These are phyloP conservation scores for Metschnikowia proteae DNA, from an alignment of 805 yeast genomes.

Conservation along the genomic window DNA sequence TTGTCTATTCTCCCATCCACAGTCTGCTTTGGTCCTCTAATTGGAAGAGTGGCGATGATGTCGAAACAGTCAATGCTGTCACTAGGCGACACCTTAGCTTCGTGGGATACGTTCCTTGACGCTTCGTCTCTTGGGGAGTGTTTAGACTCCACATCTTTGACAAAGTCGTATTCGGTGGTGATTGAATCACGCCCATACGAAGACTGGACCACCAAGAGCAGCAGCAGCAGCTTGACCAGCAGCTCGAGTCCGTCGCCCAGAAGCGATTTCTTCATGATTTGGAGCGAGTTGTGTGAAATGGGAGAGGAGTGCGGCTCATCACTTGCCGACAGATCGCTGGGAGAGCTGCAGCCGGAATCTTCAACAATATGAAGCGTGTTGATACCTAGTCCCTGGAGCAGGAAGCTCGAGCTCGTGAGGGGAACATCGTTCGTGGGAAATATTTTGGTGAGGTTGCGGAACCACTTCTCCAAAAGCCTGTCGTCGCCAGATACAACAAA, in stretches of 20 bases:
- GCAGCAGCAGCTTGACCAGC: slow-evolving; percentile 5
- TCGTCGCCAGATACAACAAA: slow-evolving; percentile 18
- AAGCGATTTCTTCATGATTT: slow-evolving; percentile 14
- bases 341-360: not conserved
- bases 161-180: slow-evolving; percentile 12
- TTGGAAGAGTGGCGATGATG: slow-evolving; percentile 10
- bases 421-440: slow-evolving; percentile 27
- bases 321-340: slow-evolving; percentile 4
- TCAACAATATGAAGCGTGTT: slow-evolving; percentile 10
- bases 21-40: not conserved
- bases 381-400: slow-evolving; percentile 17
- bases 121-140: not conserved
- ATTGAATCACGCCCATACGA: slow-evolving; percentile 8
- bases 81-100: not conserved
- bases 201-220: slow-evolving; percentile 6
- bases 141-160: not conserved
- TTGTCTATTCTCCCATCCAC: too few relatives aligned
- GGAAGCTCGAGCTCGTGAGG: slow-evolving; percentile 8
- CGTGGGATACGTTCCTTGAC: not conserved
- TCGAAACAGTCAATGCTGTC: slow-evolving; percentile 16
- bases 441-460: slow-evolving; percentile 26
- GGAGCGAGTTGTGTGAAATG: slow-evolving; percentile 2
- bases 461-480: slow-evolving; percentile 28
- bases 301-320: slow-evolving; percentile 1
- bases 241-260: slow-evolving; percentile 12